phyloP scores from a whole-genome alignment of 169 alveolate species.

The Plasmodium yoelii region DNA sequence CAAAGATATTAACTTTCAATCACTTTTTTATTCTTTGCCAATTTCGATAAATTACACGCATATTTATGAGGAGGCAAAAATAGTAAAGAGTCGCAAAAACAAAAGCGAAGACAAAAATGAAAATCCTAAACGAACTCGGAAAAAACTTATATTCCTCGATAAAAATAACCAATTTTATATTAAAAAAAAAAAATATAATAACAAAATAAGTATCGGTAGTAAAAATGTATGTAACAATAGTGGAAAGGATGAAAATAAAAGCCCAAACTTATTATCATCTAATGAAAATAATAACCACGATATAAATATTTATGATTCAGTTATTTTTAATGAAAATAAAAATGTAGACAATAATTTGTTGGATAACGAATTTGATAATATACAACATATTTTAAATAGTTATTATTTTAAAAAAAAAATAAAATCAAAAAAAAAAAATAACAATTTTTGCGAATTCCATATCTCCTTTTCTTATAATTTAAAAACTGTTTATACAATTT shows the following conservation, averaged over 20 bases:
- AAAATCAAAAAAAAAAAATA: slow-evolving; percentile 6
- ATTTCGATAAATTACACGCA: slow-evolving; percentile 17
- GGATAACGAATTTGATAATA: neutral
- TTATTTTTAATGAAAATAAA: no score
- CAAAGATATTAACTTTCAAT: slow-evolving; percentile 17
- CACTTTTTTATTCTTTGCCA: slow-evolving; percentile 25
- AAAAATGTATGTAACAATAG: no score
- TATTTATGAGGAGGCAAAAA: slow-evolving; percentile 2
- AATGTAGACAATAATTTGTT: no score
- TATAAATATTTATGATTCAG: no score
- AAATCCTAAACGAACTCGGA: neutral
- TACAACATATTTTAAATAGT: neutral
- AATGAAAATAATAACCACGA: no score
- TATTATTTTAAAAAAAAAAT: slow-evolving; percentile 1
- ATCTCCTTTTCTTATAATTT: slow-evolving; percentile 40
- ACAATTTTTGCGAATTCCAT: slow-evolving; percentile 35
- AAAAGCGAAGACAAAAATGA: no score
- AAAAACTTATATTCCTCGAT: neutral
- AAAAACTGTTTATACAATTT: slow-evolving; percentile 29
- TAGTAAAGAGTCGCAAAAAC: neutral
- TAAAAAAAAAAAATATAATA: no score
- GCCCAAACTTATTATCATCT: no score
- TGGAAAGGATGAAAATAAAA: no score
- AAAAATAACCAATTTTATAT: no score
- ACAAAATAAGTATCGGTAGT: no score